Evolutionary conservation across 2,329 filamentous ascomycete species (phyloP).

Genomic region (Orbilia quercus): DNA sequence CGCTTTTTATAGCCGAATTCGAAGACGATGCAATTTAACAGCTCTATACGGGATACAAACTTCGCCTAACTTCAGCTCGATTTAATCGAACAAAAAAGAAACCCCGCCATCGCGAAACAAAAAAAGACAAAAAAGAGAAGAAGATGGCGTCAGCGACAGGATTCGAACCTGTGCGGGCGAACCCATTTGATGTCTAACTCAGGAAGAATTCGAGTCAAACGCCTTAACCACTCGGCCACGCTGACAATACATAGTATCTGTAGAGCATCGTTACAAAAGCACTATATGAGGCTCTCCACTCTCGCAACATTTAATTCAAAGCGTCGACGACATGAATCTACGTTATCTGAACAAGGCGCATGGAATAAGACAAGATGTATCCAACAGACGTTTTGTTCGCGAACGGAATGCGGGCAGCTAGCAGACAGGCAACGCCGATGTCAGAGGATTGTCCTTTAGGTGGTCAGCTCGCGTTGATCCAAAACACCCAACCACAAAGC

Average conservation of each 20-base stretch:
- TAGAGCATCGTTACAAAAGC: conserved; percentile 2
- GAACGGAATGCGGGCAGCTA: too few species aligned
- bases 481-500: conserved; percentile 7
- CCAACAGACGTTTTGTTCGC: too few species aligned
- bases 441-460: too few species aligned
- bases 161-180: conserved; percentile 57
- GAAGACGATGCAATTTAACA: too few species aligned
- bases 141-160: conserved; percentile 56
- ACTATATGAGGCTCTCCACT: conserved; percentile 9
- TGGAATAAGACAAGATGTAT: too few species aligned
- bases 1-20: too few species aligned
- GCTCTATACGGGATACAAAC: too few species aligned
- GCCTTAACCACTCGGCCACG: conserved; percentile 57
- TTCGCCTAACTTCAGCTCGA: too few species aligned
- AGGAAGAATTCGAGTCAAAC: conserved; percentile 56
- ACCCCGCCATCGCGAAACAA: background rate
- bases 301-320: too few species aligned
- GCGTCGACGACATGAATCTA: background rate
- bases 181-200: conserved; percentile 57
- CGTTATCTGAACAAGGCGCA: too few species aligned
- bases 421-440: too few species aligned
- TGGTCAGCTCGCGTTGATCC: background rate
- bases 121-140: conserved; percentile 29
- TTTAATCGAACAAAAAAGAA: too few species aligned
- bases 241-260: conserved; percentile 40